Evolutionary conservation across 75 land plant species (phyloP), one percentile per base, ranked within the genome.

Genomic region (Selaginella moellendorffii): DNA sequence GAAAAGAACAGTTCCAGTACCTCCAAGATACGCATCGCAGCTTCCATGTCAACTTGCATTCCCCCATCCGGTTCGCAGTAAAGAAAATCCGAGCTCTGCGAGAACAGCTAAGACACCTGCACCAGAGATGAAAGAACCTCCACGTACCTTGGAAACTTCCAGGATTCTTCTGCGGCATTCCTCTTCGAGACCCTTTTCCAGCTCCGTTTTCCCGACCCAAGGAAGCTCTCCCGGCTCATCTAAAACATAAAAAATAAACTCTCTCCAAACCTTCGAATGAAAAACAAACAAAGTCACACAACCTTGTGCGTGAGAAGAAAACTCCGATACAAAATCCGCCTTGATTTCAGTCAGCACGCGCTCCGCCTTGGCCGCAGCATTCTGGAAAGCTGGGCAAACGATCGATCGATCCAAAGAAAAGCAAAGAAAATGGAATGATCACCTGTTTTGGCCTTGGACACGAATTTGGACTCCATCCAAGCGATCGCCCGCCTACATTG

Each of bases 291-390:
- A 5, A 36, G 10, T 5, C 46, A 36, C 46, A 36, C 46, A 36
- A 36, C 46, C 46, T 36, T 36, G 46, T 14, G 46, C 14, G 46
- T 36, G 5, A 5, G 14, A 36, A 36, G 46, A 36, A 31, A 72
- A 56, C 10, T 76, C 78, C 21, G 67, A 30, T 31, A 65, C 71
- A 22, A 74, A 28, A 27, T 74, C 74, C 29, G 74, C 74, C 68
- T 85, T 89, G 26, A 90, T 76, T 27, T 90, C 97, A 20, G 80
- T 78, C 63, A 87, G 53, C 8, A 82, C 85, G 54, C 77, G 76
- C 72, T 91, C 93, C 28, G 97, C 97, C 71, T 79, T 85, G 1
- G 88, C 83, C 24, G 97, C 97, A 21, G 85, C 97, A 28, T 80
- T 77, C 53, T 87, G 76, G 58, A 87, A 65, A 26, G 85, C 97